Evolutionary conservation across 345 rosid species (phyloP), one percentile per base, ranked within the genome.

Genomic region (Hypericum androsaemum): DNA sequence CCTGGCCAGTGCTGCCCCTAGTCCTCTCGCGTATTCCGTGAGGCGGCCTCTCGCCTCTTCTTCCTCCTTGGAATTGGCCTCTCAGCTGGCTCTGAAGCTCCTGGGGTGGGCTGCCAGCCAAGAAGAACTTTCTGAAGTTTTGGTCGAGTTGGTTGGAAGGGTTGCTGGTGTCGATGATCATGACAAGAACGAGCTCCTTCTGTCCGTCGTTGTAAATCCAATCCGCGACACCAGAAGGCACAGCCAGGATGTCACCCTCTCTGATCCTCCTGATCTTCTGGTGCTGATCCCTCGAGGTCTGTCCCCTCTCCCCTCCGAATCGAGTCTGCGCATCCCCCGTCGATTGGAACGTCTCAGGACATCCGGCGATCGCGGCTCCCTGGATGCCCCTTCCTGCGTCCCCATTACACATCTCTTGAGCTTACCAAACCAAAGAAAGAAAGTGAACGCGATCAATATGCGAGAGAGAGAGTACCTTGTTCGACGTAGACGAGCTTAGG

Each of bases 141-240:
- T 64, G 55, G 37, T 75, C 83, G n/a, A 75, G 83, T 65, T 80
- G 81, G 61, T 77, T 80, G 39, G 16, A 61, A 3, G 12, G 17
- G 38, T 69, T 72, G 65, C 64, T 53, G 38, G 70, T 50, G 55
- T 75, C 71, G 5, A 62, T 10, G 2, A 81, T 38, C 3, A 65
- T 12, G 44, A 78, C 74, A 8, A 69, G 44, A 10, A 73, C 74
- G 17, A 75, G 73, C 2, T 64, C 52, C 5, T 47, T 8, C 6
- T 54, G 55, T 49, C 74, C 88, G 7, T 67, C 17, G 71, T 78
- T 75, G 64, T 67, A 73, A 43, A 66, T 32, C 83, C 83, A 81
- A 48, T 75, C 68, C 41, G 73, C 50, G 0, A 54, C 66, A 35
- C 83, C 83, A 0, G 76, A 47, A 0, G 79, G 81, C 64, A 77